These are phyloP conservation scores for Colletotrichum cordylinicola DNA, from an alignment of 2,329 filamentous ascomycete species.

Conservation along the genomic window DNA sequence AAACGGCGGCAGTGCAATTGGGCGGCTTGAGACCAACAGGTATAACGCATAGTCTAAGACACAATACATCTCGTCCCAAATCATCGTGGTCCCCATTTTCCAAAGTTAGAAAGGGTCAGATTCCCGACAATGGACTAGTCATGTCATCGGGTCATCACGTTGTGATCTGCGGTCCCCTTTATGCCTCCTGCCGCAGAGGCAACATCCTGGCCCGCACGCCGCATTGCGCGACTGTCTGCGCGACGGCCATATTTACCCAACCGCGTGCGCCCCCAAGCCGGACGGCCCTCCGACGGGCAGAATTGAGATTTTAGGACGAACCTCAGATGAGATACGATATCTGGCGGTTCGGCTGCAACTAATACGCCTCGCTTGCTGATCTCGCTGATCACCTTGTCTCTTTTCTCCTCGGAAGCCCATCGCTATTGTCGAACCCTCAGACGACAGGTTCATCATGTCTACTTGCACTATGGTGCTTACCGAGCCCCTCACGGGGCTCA, in stretches of 20 bases:
- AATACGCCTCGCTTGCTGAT: not conserved
- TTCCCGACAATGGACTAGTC: slow-evolving; percentile 13
- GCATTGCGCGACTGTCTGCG: not conserved
- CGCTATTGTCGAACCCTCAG: not conserved
- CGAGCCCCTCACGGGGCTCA: not conserved
- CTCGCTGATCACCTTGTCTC: not conserved
- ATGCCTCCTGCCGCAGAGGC: slow-evolving; percentile 1
- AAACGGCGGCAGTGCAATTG: not conserved
- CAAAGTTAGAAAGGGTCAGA: slow-evolving; percentile 15
- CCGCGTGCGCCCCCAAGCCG: not conserved
- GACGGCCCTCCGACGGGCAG: not conserved
- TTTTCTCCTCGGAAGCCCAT: not conserved
- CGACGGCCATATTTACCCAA: not conserved
- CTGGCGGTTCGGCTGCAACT: not conserved
- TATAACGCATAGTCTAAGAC: not conserved
- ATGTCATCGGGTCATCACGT: slow-evolving; percentile 13
- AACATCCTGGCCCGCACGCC: not conserved
- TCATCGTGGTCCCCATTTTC: not conserved
- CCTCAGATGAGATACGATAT: not conserved
- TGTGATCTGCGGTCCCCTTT: slow-evolving; percentile 16
- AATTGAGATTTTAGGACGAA: not conserved
- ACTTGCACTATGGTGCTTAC: slow-evolving; percentile 2
- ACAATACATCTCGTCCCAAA: slow-evolving; percentile 9
- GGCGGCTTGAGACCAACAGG: slow-evolving; percentile 9
- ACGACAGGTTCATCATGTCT: not conserved